Percentiles rank a stretch among this genome's conserved stretches.
Conservation (phyloP, 805 yeast species). For the Scheffersomyces stipitis region DNA sequence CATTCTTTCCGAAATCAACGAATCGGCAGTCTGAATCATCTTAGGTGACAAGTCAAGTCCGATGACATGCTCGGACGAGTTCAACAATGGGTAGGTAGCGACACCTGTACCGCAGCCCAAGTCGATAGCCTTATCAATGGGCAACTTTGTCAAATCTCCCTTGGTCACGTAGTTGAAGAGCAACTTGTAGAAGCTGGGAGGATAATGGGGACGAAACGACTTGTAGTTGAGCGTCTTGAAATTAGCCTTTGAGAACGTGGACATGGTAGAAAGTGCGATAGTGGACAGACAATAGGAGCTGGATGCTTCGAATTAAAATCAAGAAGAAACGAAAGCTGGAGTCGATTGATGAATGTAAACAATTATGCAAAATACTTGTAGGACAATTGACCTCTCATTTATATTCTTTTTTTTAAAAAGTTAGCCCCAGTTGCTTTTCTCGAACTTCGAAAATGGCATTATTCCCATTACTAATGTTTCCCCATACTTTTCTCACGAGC, state of each 20-base stretch:
- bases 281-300: too few species aligned
- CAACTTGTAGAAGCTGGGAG: slow-evolving; percentile 33
- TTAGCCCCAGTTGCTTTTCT: too few species aligned
- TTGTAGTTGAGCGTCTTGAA: slow-evolving; percentile 35
- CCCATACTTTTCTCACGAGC: too few species aligned
- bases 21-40: slow-evolving; percentile 47
- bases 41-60: slow-evolving; percentile 49
- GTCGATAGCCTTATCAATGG: slow-evolving; percentile 29
- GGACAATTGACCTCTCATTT: too few species aligned
- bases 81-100: slow-evolving; percentile 46
- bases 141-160: slow-evolving; percentile 8
- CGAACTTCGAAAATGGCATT: too few species aligned
- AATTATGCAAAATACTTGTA: too few species aligned
- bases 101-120: slow-evolving; percentile 59
- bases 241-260: slow-evolving; percentile 31
- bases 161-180: slow-evolving; percentile 25
- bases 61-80: slow-evolving; percentile 34
- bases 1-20: slow-evolving; percentile 22
- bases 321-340: slow-evolving; percentile 25
- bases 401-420: too few species aligned
- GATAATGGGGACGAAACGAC: slow-evolving; percentile 44
- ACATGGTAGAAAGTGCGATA: too few species aligned
- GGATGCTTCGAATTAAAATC: slow-evolving; percentile 29
- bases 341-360: too few species aligned
- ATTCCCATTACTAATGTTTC: too few species aligned